Evolutionary conservation across 352 stramenopile species (phyloP).

Genomic region (Globisporangium canariense): DNA sequence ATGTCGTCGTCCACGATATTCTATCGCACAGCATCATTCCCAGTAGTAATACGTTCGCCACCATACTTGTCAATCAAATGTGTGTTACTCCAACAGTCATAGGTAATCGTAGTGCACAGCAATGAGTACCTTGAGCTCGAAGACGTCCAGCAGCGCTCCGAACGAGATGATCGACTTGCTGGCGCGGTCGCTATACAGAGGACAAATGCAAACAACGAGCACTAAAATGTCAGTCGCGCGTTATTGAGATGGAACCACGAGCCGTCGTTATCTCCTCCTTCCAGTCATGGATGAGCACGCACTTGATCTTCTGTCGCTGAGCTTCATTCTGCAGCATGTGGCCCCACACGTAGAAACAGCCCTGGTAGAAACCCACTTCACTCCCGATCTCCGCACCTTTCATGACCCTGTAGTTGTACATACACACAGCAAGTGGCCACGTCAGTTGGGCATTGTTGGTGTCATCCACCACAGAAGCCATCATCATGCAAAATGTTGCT

Average conservation of each 20-base stretch:
- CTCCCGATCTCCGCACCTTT: conserved; percentile 81
- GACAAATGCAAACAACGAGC: background rate
- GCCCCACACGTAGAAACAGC: conserved; percentile 68
- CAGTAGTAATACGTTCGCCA: background rate
- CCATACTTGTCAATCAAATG: background rate
- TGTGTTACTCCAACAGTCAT: background rate
- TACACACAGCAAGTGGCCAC: conserved; percentile 3
- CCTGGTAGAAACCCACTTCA: conserved; percentile 82
- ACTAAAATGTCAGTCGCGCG: background rate
- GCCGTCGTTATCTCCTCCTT: background rate
- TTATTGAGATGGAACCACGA: background rate
- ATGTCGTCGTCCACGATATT: conserved; percentile 82
- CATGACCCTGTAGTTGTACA: conserved; percentile 32
- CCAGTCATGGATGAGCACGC: conserved; percentile 8
- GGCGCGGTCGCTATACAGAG: conserved; percentile 33
- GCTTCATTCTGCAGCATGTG: conserved; percentile 45
- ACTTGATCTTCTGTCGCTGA: conserved; percentile 43
- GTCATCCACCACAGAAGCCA: background rate
- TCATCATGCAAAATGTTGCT: background rate
- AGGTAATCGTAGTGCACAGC: background rate
- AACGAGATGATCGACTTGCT: conserved; percentile 63
- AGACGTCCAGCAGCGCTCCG: conserved; percentile 42
- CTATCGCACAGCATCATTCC: conserved; percentile 20
- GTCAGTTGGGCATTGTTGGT: background rate
- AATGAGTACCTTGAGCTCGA: conserved; percentile 58